These are phyloP conservation scores for Aspergillus carlsbadensis DNA, from an alignment of 495 filamentous ascomycete species.

Conservation along the genomic window DNA sequence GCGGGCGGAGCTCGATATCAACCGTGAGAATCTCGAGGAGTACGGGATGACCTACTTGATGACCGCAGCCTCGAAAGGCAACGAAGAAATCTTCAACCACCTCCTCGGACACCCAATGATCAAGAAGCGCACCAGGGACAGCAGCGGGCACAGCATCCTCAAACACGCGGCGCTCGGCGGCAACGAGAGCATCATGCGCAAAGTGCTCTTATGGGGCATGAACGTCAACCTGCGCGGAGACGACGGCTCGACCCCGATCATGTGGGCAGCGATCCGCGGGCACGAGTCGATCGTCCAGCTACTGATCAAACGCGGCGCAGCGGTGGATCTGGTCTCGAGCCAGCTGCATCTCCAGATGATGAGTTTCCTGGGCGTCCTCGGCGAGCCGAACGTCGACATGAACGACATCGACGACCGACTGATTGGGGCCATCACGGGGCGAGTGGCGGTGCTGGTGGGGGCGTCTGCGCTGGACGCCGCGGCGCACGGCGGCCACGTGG, in stretches of 20 bases:
- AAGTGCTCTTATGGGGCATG: background rate
- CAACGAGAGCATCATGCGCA: background rate
- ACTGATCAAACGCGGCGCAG: background rate
- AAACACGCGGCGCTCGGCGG: constrained; percentile 1
- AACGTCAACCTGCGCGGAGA: background rate
- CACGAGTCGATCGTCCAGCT: constrained; percentile 12
- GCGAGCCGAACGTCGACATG: background rate
- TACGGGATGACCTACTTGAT: background rate
- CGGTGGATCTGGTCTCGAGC: background rate
- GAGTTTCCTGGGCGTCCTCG: background rate
- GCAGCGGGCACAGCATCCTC: background rate
- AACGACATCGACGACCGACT: background rate
- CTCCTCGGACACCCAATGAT: background rate
- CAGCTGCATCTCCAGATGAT: constrained; percentile 1
- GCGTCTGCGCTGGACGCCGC: constrained; percentile 3
- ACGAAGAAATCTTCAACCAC: background rate
- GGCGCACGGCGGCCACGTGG: background rate
- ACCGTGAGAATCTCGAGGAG: background rate
- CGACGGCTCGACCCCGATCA: background rate
- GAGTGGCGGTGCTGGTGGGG: background rate
- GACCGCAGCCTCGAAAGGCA: background rate
- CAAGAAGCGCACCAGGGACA: background rate
- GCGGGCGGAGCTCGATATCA: background rate
- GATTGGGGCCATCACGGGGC: background rate
- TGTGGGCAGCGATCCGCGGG: background rate